A percentile compares a stretch with the other conserved stretches of the same genome.
Conservation (phyloP, 2,329 filamentous ascomycete species). For the Rutstroemia sydowiana region DNA sequence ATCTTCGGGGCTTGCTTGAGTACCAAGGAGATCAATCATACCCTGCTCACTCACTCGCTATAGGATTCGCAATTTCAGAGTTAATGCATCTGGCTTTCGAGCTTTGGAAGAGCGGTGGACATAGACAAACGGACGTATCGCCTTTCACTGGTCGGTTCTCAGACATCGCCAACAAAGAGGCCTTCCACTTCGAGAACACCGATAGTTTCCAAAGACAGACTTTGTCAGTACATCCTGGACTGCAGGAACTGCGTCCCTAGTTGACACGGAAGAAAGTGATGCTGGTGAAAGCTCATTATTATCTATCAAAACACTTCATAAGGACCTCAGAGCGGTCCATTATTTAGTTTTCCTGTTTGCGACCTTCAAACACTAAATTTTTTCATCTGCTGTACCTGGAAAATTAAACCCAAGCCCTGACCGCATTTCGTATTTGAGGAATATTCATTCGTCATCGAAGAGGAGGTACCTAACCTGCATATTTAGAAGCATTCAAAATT, state of each 20-base stretch:
- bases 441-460: slow-evolving; percentile 18
- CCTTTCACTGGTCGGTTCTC: slow-evolving; percentile 36
- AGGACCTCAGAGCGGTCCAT: slow-evolving; percentile 18
- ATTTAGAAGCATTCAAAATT: slow-evolving; percentile 15
- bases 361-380: slow-evolving; percentile 17
- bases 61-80: slow-evolving; percentile 5
- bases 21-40: slow-evolving; percentile 8
- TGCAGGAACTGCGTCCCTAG: slow-evolving; percentile 23
- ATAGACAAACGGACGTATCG: slow-evolving; percentile 39
- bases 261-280: slow-evolving; percentile 20
- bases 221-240: slow-evolving; percentile 18
- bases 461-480: slow-evolving; percentile 22
- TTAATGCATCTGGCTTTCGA: slow-evolving; percentile 35
- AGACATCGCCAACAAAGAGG: slow-evolving; percentile 43
- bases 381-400: slow-evolving; percentile 17
- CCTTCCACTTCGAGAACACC: slow-evolving; percentile 34
- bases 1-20: slow-evolving; percentile 9
- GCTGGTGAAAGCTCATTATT: slow-evolving; percentile 19
- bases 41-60: slow-evolving; percentile 15
- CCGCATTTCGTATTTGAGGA: slow-evolving; percentile 11
- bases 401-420: slow-evolving; percentile 8
- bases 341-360: slow-evolving; percentile 24
- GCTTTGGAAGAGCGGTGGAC: slow-evolving; percentile 41
- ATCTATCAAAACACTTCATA: slow-evolving; percentile 17
- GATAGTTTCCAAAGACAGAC: slow-evolving; percentile 21